Conservation (phyloP, 345 rosid genomes). For the Populus nigra region DNA sequence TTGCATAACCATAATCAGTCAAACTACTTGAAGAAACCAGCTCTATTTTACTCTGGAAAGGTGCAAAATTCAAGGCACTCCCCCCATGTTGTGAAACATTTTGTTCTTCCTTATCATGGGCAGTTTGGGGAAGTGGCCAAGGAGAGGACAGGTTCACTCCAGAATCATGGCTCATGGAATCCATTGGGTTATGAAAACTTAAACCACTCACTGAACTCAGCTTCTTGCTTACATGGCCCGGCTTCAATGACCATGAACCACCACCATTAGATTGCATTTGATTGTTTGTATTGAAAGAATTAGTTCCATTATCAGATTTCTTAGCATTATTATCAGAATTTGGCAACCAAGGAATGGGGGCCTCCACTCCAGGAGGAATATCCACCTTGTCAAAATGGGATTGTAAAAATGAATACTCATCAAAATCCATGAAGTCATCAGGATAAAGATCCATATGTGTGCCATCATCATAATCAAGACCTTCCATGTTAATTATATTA, state of each 20-base stretch:
- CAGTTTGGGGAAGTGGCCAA: slow-evolving; percentile 10
- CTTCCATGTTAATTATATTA: slow-evolving; percentile 36
- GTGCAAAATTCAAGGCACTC: slow-evolving; percentile 15
- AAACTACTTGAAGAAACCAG: slow-evolving; percentile 29
- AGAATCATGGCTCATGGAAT: slow-evolving; percentile 23
- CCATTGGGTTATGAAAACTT: slow-evolving; percentile 12
- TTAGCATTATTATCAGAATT: slow-evolving; percentile 27
- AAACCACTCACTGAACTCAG: slow-evolving; percentile 19
- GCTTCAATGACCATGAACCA: slow-evolving; percentile 9
- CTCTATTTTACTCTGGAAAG: slow-evolving; percentile 14
- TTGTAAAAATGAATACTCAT: slow-evolving; percentile 54
- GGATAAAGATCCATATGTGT: slow-evolving; percentile 8
- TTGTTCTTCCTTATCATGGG: slow-evolving; percentile 22
- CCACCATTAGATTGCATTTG: not conserved
- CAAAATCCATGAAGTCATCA: slow-evolving; percentile 39
- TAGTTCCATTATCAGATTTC: slow-evolving; percentile 25
- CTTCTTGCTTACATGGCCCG: slow-evolving; percentile 22
- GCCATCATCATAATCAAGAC: slow-evolving; percentile 28
- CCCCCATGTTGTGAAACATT: slow-evolving; percentile 22
- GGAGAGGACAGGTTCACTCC: slow-evolving; percentile 26
- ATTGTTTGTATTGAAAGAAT: slow-evolving; percentile 11
- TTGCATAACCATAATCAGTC: slow-evolving; percentile 11
- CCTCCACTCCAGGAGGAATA: slow-evolving; percentile 81
- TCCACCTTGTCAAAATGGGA: slow-evolving; percentile 61
- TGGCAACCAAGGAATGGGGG: slow-evolving; percentile 58